Conservation (phyloP, 805 yeast genomes). For the Suhomyces canberraensis region DNA sequence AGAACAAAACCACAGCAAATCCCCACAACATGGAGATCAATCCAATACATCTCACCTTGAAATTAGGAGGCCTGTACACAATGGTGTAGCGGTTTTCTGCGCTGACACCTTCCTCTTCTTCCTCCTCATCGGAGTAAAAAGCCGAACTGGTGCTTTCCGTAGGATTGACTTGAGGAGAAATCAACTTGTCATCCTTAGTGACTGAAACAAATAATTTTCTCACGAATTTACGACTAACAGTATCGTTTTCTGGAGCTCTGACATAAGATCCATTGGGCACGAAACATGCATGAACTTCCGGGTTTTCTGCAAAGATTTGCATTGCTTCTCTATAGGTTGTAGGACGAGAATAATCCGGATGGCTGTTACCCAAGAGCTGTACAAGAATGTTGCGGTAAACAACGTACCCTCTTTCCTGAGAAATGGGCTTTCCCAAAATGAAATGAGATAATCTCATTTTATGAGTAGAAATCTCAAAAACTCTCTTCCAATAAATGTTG, state of each 20-base stretch:
- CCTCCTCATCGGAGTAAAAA: slow-evolving; percentile 36
- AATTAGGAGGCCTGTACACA: slow-evolving; percentile 84
- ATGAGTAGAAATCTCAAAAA: slow-evolving; percentile 53
- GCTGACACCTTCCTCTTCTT: slow-evolving; percentile 40
- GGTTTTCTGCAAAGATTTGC: slow-evolving; percentile 40
- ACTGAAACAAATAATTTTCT: slow-evolving; percentile 76
- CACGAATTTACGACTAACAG: slow-evolving; percentile 61
- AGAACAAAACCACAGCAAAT: slow-evolving; percentile 34
- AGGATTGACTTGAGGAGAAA: slow-evolving; percentile 22
- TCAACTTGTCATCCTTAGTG: slow-evolving; percentile 67
- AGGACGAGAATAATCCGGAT: slow-evolving; percentile 60
- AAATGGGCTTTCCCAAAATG: slow-evolving; percentile 57
- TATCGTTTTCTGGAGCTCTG: slow-evolving; percentile 85
- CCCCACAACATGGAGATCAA: slow-evolving; percentile 49
- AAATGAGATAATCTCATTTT: slow-evolving; percentile 78
- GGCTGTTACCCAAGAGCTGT: slow-evolving; percentile 35
- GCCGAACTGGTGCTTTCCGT: slow-evolving; percentile 4
- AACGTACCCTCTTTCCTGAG: slow-evolving; percentile 69
- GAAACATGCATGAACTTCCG: slow-evolving; percentile 50
- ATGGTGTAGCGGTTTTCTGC: slow-evolving; percentile 54
- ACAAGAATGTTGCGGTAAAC: slow-evolving; percentile 51
- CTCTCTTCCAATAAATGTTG: slow-evolving; percentile 57
- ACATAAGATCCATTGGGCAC: slow-evolving; percentile 79
- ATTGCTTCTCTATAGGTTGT: slow-evolving; percentile 46
- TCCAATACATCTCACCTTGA: slow-evolving; percentile 54